Conservation (phyloP, 2,329 filamentous ascomycete species). For the Trichoderma sp. region DNA sequence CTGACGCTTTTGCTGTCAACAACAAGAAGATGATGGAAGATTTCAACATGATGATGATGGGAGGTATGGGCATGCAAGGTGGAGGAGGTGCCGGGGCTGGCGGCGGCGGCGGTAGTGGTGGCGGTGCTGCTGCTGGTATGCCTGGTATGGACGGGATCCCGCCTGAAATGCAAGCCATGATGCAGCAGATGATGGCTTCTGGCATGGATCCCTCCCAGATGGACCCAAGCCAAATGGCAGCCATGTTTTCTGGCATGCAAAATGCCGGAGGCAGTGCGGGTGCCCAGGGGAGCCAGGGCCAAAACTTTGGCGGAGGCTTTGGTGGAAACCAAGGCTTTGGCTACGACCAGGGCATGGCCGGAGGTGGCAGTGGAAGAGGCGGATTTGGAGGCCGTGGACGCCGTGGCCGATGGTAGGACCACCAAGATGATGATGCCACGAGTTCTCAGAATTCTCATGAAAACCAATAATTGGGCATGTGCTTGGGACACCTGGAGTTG, state of each 20-base stretch:
- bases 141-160: slow-evolving; percentile 64
- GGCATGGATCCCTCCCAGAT: slow-evolving; percentile 68
- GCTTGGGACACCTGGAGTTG: not conserved
- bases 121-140: slow-evolving; percentile 44
- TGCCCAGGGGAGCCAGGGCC: slow-evolving; percentile 52
- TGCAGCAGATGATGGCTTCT: slow-evolving; percentile 69
- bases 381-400: slow-evolving; percentile 37
- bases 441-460: not conserved
- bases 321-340: slow-evolving; percentile 56
- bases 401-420: slow-evolving; percentile 34
- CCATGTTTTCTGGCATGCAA: slow-evolving; percentile 63
- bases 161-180: slow-evolving; percentile 67
- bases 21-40: slow-evolving; percentile 80
- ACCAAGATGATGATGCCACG: not conserved
- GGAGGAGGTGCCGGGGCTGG: slow-evolving; percentile 36
- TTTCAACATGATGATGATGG: slow-evolving; percentile 70
- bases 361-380: slow-evolving; percentile 37
- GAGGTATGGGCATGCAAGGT: slow-evolving; percentile 51
- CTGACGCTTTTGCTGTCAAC: slow-evolving; percentile 62
- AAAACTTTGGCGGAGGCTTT: slow-evolving; percentile 55
- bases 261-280: slow-evolving; percentile 46
- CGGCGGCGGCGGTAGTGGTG: slow-evolving; percentile 33
- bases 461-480: not conserved
- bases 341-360: slow-evolving; percentile 52
- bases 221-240: slow-evolving; percentile 59